Evolutionary conservation across 2,329 filamentous ascomycete genomes (phyloP).

Genomic region (Nakataea oryzae): DNA sequence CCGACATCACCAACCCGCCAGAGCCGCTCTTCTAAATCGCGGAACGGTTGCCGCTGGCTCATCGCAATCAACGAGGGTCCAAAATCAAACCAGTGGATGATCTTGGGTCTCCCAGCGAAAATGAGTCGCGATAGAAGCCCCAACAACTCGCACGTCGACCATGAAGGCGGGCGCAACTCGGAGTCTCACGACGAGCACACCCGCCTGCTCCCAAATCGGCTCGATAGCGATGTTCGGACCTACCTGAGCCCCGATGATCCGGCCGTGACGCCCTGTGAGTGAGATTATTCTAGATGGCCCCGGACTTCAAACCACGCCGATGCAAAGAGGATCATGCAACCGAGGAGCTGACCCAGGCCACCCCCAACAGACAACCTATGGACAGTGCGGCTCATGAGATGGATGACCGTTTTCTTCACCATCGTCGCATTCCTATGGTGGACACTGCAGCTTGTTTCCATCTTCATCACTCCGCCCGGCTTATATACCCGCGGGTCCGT

Average conservation of each 20-base stretch:
- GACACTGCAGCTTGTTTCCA: conserved; percentile 76
- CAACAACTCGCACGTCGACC: background rate
- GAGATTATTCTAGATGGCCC: background rate
- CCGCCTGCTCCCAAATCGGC: conserved; percentile 58
- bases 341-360: background rate
- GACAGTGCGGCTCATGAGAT: conserved; percentile 73
- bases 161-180: background rate
- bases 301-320: background rate
- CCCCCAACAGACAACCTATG: conserved; percentile 63
- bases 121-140: background rate
- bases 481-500: conserved; percentile 83
- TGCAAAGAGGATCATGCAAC: background rate
- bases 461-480: conserved; percentile 82
- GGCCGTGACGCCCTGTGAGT: conserved; percentile 63
- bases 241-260: conserved; percentile 73
- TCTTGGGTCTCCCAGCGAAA: background rate
- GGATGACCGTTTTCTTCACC: conserved; percentile 67
- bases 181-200: conserved; percentile 39
- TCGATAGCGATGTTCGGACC: conserved; percentile 35
- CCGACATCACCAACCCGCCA: background rate
- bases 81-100: background rate
- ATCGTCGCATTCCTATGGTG: conserved; percentile 81
- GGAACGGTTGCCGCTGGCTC: background rate
- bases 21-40: background rate
- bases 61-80: background rate